Conservation (phyloP, 164 flowering plant species). For the Annona squamosa region DNA sequence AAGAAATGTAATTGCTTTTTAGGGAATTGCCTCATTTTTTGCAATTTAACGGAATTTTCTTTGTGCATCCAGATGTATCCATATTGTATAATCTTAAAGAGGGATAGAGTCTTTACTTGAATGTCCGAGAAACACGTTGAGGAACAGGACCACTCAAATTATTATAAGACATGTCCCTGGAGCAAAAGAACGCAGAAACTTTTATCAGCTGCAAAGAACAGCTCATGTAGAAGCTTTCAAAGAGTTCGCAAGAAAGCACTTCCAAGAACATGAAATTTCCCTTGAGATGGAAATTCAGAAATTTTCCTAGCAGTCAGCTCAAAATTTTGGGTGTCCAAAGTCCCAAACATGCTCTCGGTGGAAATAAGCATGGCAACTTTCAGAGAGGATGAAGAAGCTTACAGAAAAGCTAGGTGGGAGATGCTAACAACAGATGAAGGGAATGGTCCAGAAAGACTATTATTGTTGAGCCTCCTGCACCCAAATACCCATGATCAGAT, state of each 20-base stretch:
- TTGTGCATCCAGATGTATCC: background rate
- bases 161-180: constrained; percentile 90
- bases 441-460: constrained; percentile 69
- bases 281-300: no score
- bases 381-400: constrained; percentile 23
- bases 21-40: background rate
- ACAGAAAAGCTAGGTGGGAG: constrained; percentile 82
- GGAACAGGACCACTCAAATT: constrained; percentile 92
- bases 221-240: no score
- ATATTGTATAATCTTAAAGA: background rate
- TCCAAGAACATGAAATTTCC: no score
- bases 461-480: constrained; percentile 87
- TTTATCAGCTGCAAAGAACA: background rate
- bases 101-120: constrained; percentile 41
- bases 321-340: no score
- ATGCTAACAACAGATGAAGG: constrained; percentile 63
- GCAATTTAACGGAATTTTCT: background rate
- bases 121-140: constrained; percentile 62
- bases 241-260: no score
- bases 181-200: constrained; percentile 12
- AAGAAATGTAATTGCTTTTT: background rate
- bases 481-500: constrained; percentile 16
- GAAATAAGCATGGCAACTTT: background rate
- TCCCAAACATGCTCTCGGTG: no score
- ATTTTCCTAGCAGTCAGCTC: no score